Percentiles rank a stretch among this genome's conserved stretches.
Conservation (phyloP, 2,329 filamentous ascomycete species). For the Alternaria conjuncta region DNA sequence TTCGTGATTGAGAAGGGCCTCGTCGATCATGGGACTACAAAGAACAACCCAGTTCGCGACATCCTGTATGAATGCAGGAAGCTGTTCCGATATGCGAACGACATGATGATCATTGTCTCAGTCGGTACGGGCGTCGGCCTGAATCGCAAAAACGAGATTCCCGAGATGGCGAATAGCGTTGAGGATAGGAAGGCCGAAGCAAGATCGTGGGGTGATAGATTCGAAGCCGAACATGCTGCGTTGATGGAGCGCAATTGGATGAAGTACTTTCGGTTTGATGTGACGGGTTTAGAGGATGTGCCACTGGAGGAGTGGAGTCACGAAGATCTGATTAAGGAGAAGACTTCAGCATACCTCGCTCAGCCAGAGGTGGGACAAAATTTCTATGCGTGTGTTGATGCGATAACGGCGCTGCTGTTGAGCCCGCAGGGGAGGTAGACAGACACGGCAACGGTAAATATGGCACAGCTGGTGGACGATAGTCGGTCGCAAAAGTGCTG, state of each 20-base stretch:
- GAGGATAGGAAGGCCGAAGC: conserved; percentile 28
- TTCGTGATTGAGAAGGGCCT: conserved; percentile 37
- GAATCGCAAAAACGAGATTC: conserved; percentile 21
- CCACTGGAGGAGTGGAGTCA: conserved; percentile 40
- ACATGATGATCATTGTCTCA: conserved; percentile 41
- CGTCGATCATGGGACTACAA: conserved; percentile 39
- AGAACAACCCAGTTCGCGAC: conserved; percentile 43
- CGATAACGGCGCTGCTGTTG: conserved; percentile 31
- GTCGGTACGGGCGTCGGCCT: conserved; percentile 36
- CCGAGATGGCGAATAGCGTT: conserved; percentile 38
- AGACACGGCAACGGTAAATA: neutral
- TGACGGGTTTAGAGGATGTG: conserved; percentile 33
- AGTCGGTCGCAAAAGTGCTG: neutral
- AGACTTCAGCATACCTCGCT: conserved; percentile 36
- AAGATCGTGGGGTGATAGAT: conserved; percentile 25
- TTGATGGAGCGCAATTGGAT: conserved; percentile 39
- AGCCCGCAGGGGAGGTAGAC: conserved; percentile 11
- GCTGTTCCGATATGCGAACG: conserved; percentile 38
- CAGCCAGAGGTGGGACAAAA: conserved; percentile 27
- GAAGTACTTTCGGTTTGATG: conserved; percentile 44
- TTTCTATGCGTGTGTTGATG: conserved; percentile 42
- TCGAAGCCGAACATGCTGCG: conserved; percentile 30
- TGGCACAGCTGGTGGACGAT: neutral
- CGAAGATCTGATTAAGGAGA: conserved; percentile 35
- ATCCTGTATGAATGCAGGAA: conserved; percentile 40